phyloP scores from a whole-genome alignment of 441 rosid genomes.

The Populus hybrid region DNA sequence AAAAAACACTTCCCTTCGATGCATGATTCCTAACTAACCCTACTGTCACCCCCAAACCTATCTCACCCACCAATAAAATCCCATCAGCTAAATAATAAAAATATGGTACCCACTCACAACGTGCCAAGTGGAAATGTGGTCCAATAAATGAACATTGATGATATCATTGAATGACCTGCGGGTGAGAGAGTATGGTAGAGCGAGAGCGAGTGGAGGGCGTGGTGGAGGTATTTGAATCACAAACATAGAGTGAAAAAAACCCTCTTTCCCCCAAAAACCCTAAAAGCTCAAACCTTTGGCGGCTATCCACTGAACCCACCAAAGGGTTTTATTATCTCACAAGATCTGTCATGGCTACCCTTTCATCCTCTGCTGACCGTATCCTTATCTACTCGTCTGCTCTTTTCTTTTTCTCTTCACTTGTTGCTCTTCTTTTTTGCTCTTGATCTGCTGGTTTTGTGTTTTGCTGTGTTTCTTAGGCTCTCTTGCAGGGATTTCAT shows the following conservation, averaged over 20 bases:
- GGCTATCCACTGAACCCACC: background rate
- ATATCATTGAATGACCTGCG: background rate
- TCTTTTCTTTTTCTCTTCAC: conserved; percentile 42
- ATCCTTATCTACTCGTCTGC: conserved; percentile 46
- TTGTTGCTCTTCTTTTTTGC: background rate
- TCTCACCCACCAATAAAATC: background rate
- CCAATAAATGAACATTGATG: background rate
- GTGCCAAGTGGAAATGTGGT: background rate
- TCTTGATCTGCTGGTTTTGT: conserved; percentile 18
- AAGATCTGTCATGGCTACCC: conserved; percentile 48
- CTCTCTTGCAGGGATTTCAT: background rate
- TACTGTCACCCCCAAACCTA: background rate
- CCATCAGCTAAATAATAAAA: background rate
- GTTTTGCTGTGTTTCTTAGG: conserved; percentile 16
- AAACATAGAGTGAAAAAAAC: conserved; percentile 22
- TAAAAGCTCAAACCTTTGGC: background rate
- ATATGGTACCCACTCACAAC: background rate
- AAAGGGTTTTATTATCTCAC: background rate
- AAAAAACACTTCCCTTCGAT: too few relatives aligned
- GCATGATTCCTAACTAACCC: background rate
- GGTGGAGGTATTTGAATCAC: conserved; percentile 72
- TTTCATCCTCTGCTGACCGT: conserved; percentile 52
- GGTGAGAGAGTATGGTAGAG: background rate
- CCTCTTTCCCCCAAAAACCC: too few relatives aligned
- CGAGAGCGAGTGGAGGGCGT: background rate